Conservation (phyloP, 148 eudicot genomes). For the Diospyros kaki region DNA sequence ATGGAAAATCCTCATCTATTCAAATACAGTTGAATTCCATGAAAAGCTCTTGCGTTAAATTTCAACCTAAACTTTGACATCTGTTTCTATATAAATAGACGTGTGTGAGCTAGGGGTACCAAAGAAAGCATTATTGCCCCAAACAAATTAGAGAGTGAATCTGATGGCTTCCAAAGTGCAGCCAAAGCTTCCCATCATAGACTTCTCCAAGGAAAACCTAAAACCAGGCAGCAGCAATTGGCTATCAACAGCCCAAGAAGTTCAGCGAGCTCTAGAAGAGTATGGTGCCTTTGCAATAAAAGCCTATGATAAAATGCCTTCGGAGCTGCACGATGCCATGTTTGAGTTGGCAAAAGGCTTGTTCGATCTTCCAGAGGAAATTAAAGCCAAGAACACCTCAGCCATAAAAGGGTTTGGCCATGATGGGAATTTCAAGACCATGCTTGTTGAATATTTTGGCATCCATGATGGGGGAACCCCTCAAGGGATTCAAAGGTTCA, state of each 20-base stretch:
- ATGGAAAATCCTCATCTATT: too few species aligned
- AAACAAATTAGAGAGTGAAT: too few species aligned
- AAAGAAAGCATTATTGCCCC: not conserved
- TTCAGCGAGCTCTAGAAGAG: conserved; percentile 9
- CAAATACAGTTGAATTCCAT: too few species aligned
- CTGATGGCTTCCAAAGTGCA: conserved; percentile 11
- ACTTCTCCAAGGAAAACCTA: not conserved
- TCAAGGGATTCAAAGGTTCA: conserved; percentile 5
- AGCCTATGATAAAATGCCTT: not conserved
- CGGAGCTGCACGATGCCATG: conserved; percentile 7
- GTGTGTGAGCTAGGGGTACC: too few species aligned
- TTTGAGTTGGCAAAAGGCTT: not conserved
- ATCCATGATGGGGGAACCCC: conserved; percentile 3
- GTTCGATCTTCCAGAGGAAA: conserved; percentile 13
- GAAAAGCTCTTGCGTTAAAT: too few species aligned
- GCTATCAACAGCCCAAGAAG: not conserved
- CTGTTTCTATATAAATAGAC: too few species aligned
- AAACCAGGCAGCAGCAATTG: conserved; percentile 5
- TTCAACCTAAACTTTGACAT: too few species aligned
- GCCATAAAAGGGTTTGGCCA: conserved; percentile 9
- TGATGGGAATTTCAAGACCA: not conserved
- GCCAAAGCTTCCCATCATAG: conserved; percentile 9
- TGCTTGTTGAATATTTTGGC: conserved; percentile 1
- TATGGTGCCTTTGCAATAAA: conserved; percentile 5
- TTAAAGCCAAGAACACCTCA: conserved; percentile 2